A percentile compares a stretch with the other conserved stretches of the same genome.
These are phyloP conservation scores for Saksenaea vasiformis DNA, from an alignment of 371 early-diverging fungal species.

Conservation along the genomic window DNA sequence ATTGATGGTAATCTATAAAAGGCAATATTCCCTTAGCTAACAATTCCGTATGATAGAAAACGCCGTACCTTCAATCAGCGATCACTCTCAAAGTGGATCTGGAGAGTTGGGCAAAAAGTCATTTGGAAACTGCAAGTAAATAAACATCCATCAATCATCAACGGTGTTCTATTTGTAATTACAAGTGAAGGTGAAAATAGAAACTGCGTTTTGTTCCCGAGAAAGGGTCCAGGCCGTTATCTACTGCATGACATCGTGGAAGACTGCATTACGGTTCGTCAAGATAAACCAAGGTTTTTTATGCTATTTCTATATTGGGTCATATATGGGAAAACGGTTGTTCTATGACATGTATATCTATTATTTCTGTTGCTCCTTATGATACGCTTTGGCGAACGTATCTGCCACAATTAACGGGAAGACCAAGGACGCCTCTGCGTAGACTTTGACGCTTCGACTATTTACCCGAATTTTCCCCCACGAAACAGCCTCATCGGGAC, in stretches of 20 bases:
- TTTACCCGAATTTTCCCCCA: conserved; percentile 98
- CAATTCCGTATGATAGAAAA: neutral
- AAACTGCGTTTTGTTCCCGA: no score
- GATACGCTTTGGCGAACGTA: conserved; percentile 80
- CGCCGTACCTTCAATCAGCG: conserved; percentile 5
- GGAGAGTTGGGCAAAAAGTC: conserved; percentile 10
- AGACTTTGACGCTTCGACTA: conserved; percentile 90
- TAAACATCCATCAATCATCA: no score
- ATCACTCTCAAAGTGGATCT: conserved; percentile 4
- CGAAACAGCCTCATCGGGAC: conserved; percentile 98
- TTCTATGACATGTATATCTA: neutral
- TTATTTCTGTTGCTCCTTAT: conserved; percentile 14
- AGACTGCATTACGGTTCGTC: neutral
- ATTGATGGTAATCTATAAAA: neutral
- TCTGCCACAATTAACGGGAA: conserved; percentile 96
- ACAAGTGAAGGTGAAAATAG: no score
- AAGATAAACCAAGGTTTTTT: neutral
- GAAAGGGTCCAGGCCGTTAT: no score
- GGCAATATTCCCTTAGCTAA: neutral
- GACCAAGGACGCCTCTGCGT: conserved; percentile 95
- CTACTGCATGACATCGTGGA: neutral
- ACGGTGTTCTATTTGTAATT: no score
- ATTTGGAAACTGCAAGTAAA: neutral
- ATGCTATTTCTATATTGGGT: no score
- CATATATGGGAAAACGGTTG: neutral